Percentiles rank a stretch among this genome's conserved stretches.
Evolutionary conservation across 176 grass and related monocot genomes (phyloP).

Genomic region (Bonia amplexicaulis): DNA sequence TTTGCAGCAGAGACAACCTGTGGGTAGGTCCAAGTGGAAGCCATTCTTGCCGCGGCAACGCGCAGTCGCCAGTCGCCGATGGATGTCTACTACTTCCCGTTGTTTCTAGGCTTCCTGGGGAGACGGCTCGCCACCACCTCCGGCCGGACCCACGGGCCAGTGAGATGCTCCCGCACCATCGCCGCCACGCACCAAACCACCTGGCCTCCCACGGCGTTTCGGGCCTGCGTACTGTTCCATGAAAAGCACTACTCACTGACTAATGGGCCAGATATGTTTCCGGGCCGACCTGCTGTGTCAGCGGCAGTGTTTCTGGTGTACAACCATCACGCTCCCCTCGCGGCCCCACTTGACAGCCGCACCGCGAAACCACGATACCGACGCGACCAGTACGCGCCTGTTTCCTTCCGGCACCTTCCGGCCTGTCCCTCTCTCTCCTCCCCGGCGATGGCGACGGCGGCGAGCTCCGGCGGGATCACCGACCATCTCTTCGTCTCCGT

Average conservation of each 20-base stretch:
- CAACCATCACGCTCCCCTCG: background rate
- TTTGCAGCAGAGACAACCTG: background rate
- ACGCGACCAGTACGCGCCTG: background rate
- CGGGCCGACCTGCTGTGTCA: background rate
- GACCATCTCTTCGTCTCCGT: constrained; percentile 75
- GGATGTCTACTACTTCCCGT: background rate
- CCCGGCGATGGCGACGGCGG: constrained; percentile 54
- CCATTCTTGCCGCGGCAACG: background rate
- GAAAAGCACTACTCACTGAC: background rate
- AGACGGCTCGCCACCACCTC: background rate
- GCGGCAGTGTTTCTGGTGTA: background rate
- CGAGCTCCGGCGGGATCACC: constrained; percentile 31
- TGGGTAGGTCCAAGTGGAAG: background rate
- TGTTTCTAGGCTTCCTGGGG: background rate
- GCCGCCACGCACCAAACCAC: background rate
- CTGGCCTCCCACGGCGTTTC: background rate
- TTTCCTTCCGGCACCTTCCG: constrained; percentile 27
- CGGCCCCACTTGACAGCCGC: constrained; percentile 28
- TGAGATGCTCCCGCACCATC: background rate
- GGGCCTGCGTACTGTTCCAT: background rate
- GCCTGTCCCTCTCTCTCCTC: constrained; percentile 3
- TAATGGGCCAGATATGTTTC: background rate
- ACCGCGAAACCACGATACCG: background rate
- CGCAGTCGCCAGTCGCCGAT: background rate
- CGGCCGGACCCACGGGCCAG: background rate